Base-by-base conservation (phyloP, 2,329 filamentous ascomycete genomes). In the Sphaceloma murrayae region DNA sequence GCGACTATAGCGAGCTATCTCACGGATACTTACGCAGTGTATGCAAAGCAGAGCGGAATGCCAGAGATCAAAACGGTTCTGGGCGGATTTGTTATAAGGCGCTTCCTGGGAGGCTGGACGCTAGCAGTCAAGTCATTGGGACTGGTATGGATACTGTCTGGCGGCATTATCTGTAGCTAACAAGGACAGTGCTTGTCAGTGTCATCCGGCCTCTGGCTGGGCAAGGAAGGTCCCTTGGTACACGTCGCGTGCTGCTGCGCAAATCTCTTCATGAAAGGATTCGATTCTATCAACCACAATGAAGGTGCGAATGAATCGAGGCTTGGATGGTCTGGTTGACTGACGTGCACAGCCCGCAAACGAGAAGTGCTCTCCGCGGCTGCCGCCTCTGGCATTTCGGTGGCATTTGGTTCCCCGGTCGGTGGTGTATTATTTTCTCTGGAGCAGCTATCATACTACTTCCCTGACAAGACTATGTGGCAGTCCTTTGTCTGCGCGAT, bases 391-490 rank as follows among this genome's bases (percentile, higher is more conserved):
- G 88, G 88, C 29, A 94, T 95, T 30, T 94, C 87, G 1, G 88
- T 95, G 19, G 88, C 88, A 33, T 95, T 95, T 61, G 88, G 88
- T 21, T 85, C 88, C 4, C 88, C 88, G 6, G 94, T 96, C 46
- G 91, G 89, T 8, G 89, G 89, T 34, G 89, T 96, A 16, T 67
- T 96, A 14, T 96, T 96, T 68, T 93, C 85, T 63, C 75, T 96
- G n/a, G 89, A 84, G 75, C 86, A 94, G 73, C 70, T 96, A 2
- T 94, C 87, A 1, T 96, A 95, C 62, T 96, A 95, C 63, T 96
- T 96, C 54, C 89, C 91, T 0, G 89, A 96, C 65, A 96, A 96
- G 64, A 96, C 91, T 7, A 96, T 98, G 91, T 98, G 91, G 91
- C 91, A 95, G 62, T 94, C 87, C 56, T 98, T 98, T 58, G 91